A percentile compares a stretch with the other conserved stretches of the same genome.
phyloP scores from a whole-genome alignment of 78 protist species.

The Corallochytrium limacisporum region DNA sequence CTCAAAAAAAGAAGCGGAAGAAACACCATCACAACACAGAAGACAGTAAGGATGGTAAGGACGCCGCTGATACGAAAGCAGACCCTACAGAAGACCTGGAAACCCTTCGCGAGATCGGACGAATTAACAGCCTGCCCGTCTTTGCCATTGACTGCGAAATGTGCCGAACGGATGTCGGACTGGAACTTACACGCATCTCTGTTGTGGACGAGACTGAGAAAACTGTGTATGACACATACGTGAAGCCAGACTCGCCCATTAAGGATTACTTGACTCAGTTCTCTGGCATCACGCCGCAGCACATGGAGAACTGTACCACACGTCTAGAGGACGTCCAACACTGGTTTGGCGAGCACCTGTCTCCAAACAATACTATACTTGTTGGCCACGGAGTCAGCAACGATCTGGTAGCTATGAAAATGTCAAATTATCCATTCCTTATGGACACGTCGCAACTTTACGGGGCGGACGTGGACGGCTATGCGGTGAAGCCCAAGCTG shows the following conservation, averaged over 20 bases:
- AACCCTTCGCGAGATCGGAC: no score
- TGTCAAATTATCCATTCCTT: neutral
- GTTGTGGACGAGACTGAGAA: conserved; percentile 41
- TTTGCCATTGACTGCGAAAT: conserved; percentile 67
- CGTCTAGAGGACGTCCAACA: conserved; percentile 40
- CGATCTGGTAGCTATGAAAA: conserved; percentile 54
- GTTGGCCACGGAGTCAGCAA: conserved; percentile 80
- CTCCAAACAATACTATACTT: conserved; percentile 27
- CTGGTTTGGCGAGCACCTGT: neutral
- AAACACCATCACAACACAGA: no score
- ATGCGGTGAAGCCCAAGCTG: neutral
- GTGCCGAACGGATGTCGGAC: conserved; percentile 45
- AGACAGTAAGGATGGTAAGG: no score
- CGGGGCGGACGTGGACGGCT: neutral
- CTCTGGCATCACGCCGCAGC: conserved; percentile 58
- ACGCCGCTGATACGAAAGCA: no score
- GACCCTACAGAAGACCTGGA: no score
- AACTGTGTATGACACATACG: conserved; percentile 33
- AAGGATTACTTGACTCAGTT: conserved; percentile 54
- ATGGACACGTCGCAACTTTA: neutral
- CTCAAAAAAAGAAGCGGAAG: no score
- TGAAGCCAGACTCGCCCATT: conserved; percentile 41
- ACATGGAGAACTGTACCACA: conserved; percentile 29
- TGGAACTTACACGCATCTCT: conserved; percentile 59
- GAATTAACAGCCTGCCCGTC: no score